phyloP scores from a whole-genome alignment of 306 rosid genomes.

The Pyrus betulifolia region DNA sequence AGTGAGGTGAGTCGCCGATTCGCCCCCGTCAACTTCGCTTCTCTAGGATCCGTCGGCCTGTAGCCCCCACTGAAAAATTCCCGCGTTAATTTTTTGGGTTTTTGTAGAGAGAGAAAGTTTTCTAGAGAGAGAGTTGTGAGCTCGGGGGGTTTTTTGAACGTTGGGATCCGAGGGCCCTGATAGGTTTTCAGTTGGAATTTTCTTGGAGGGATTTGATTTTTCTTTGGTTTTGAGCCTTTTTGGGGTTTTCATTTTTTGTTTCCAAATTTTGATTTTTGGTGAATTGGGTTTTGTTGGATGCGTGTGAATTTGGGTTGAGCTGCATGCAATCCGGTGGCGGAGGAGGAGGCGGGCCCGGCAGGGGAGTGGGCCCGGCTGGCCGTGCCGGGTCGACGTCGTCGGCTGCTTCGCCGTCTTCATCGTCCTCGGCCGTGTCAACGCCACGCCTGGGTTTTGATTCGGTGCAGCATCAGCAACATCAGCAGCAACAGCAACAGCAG shows the following conservation, averaged over 20 bases:
- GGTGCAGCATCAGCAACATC: conserved; percentile 72
- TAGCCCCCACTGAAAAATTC: conserved; percentile 36
- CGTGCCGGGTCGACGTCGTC: conserved; percentile 69
- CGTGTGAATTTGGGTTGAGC: conserved; percentile 30
- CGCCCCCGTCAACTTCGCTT: conserved; percentile 40
- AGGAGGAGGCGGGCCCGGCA: conserved; percentile 61
- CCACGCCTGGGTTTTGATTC: conserved; percentile 74
- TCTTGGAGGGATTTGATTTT: conserved; percentile 26
- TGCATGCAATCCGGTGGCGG: conserved; percentile 84
- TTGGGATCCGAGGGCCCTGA: conserved; percentile 76
- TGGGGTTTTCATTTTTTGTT: conserved; percentile 7
- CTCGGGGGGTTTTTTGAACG: conserved; percentile 44
- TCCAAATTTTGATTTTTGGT: background rate
- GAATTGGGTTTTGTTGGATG: conserved; percentile 21
- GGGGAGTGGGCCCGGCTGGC: conserved; percentile 72
- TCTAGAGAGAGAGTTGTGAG: conserved; percentile 11
- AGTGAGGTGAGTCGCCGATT: conserved; percentile 47
- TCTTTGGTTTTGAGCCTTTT: conserved; percentile 29
- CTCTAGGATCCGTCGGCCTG: conserved; percentile 41
- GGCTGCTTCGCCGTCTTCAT: conserved; percentile 77
- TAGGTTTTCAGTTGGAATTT: conserved; percentile 42
- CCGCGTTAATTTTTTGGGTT: conserved; percentile 23
- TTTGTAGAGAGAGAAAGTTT: conserved; percentile 35
- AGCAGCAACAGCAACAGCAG: conserved; percentile 11
- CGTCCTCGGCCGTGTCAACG: conserved; percentile 77